Conservation (phyloP, 2,329 filamentous ascomycete species). For the Microcera coccophila region DNA sequence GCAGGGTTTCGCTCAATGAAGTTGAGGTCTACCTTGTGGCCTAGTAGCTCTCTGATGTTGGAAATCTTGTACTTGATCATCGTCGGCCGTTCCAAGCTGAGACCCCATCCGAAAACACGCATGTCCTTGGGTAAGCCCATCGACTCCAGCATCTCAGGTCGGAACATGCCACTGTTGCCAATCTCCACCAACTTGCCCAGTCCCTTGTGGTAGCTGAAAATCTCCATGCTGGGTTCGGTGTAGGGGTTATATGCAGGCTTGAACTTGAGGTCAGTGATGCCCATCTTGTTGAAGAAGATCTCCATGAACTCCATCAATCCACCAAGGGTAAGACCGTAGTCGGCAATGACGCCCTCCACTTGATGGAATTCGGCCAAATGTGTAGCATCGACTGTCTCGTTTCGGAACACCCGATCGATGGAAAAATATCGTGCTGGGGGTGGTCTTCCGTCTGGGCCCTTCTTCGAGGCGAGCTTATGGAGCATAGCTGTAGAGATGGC, state of each 20-base stretch:
- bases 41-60: constrained; percentile 88
- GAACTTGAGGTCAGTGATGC: constrained; percentile 79
- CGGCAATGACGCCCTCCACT: constrained; percentile 96
- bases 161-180: constrained; percentile 98
- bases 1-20: constrained; percentile 92
- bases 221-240: constrained; percentile 96
- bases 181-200: constrained; percentile 92
- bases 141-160: constrained; percentile 91
- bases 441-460: constrained; percentile 64
- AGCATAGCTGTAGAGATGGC: constrained; percentile 87
- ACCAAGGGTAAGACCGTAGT: constrained; percentile 88
- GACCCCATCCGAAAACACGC: constrained; percentile 89
- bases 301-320: constrained; percentile 92
- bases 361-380: constrained; percentile 98
- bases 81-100: constrained; percentile 88
- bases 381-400: constrained; percentile 94
- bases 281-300: constrained; percentile 95
- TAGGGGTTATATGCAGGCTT: constrained; percentile 97
- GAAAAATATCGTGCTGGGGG: constrained; percentile 89
- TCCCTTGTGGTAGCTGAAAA: constrained; percentile 91
- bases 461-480: constrained; percentile 79
- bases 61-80: constrained; percentile 94
- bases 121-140: constrained; percentile 93
- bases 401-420: constrained; percentile 96
- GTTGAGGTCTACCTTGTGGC: constrained; percentile 90